Base-by-base conservation (phyloP, 2,329 filamentous ascomycete species). In the Furcasterigmium sp. region DNA sequence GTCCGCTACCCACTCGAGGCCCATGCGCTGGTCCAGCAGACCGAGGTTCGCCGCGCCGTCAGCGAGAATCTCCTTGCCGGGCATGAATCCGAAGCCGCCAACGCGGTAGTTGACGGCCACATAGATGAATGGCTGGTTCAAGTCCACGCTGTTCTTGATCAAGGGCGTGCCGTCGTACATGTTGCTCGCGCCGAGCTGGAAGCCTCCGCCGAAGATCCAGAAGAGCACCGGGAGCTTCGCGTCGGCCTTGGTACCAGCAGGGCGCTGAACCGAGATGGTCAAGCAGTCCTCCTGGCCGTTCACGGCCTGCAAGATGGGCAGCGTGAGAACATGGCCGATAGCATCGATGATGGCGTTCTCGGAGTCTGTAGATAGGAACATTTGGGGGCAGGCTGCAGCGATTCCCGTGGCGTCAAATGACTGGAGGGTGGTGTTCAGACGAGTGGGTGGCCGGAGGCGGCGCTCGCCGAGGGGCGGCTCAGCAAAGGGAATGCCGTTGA, bases 61-160 rank as follows among this genome's bases (percentile, higher is more conserved):
- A 5, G 70, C 69, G 4, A 83, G 67, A 35, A 89, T 72, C 58
- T 89, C 84, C 41, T 75, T 75, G 7, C 85, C 85, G 0, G 80
- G 75, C 57, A 90, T 56, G 63, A 89, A 90, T 0, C 86, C 87
- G 47, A 89, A 90, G 0, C 80, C 85, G 8, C 77, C 84, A 1
- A 87, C 68, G 2, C 86, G 82, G 63, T 94, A 91, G 64, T 90
- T 91, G 56, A 91, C 80, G 1, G 82, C 76, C 0, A 91, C 86
- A 42, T 83, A 87, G 37, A 94, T 65, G 48, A 91, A 80, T 0
- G 84, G 82, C 62, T 86, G 78, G 25, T 70, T 70, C 42, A 74
- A 52, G 3, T 56, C 46, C 29, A 78, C 56, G 3, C 69, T 75
- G 14, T 67, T 65, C 2, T 56, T 42, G 1, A 82, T 52, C 10